A percentile compares a stretch with the other conserved stretches of the same genome.
These are phyloP conservation scores for Adansonia digitata DNA, from an alignment of 345 rosid genomes.

Conservation along the genomic window DNA sequence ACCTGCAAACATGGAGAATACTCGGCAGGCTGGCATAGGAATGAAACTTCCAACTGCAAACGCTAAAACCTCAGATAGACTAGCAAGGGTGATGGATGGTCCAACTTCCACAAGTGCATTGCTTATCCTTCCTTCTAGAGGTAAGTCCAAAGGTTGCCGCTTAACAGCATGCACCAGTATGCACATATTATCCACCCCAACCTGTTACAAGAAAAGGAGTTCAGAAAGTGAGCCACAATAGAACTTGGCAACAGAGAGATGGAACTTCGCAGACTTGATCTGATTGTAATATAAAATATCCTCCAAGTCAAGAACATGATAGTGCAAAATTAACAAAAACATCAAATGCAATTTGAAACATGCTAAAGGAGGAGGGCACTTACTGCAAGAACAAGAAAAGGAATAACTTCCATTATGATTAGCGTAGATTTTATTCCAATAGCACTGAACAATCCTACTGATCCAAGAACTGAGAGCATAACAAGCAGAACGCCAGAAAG, in stretches of 20 bases:
- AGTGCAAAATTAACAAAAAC: neutral
- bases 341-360: conserved; percentile 5
- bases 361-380: conserved; percentile 30
- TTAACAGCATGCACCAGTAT: conserved; percentile 94
- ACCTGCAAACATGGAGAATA: conserved; percentile 99
- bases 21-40: conserved; percentile 97
- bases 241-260: neutral
- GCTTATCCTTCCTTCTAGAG: conserved; percentile 78
- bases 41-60: conserved; percentile 96
- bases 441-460: conserved; percentile 93
- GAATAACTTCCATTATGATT: conserved; percentile 97
- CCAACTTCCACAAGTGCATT: conserved; percentile 98
- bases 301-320: neutral
- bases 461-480: conserved; percentile 92
- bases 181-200: conserved; percentile 99
- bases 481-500: conserved; percentile 94
- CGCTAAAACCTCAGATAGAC: conserved; percentile 86
- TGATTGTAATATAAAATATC: neutral
- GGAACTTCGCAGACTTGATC: neutral
- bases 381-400: conserved; percentile 97
- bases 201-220: conserved; percentile 40
- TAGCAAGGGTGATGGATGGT: conserved; percentile 97
- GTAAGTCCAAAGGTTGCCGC: conserved; percentile 75
- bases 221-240: conserved; percentile 11
- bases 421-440: conserved; percentile 90